phyloP scores from a whole-genome alignment of 495 filamentous ascomycete genomes.

The Neurospora sp. region DNA sequence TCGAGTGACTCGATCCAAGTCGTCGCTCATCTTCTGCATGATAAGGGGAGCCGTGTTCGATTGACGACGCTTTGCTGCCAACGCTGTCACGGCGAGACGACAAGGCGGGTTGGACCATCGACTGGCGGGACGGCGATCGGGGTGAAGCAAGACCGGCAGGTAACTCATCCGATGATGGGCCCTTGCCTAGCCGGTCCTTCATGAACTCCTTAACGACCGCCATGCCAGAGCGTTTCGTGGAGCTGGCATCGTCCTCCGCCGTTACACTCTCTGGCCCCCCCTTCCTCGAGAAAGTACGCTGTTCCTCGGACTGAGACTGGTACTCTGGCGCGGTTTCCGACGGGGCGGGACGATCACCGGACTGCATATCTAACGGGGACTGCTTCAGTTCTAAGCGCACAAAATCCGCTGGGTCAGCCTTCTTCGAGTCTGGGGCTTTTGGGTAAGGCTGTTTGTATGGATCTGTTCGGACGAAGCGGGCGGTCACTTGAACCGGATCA shows the following conservation, averaged over 20 bases:
- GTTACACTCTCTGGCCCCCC: constrained; percentile 1
- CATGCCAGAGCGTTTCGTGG: constrained; percentile 36
- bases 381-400: constrained; percentile 53
- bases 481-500: constrained; percentile 71
- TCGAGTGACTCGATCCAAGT: constrained; percentile 11
- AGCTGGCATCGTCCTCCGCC: constrained; percentile 16
- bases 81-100: constrained; percentile 31
- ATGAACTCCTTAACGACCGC: constrained; percentile 44
- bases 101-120: constrained; percentile 26
- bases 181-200: constrained; percentile 33
- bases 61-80: constrained; percentile 35
- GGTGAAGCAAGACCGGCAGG: constrained; percentile 18
- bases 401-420: constrained; percentile 26
- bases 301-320: constrained; percentile 21
- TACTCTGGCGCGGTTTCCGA: neutral
- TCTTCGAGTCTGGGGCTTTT: constrained; percentile 30
- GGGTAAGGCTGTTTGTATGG: constrained; percentile 30
- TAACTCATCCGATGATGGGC: constrained; percentile 31
- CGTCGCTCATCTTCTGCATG: constrained; percentile 22
- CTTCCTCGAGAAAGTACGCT: neutral
- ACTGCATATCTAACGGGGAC: constrained; percentile 60
- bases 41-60: constrained; percentile 23
- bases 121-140: constrained; percentile 33
- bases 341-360: constrained; percentile 19
- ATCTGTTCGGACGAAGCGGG: constrained; percentile 59